Conservation (phyloP, 23 red algal genomes). For the Gracilaria gracilis region DNA sequence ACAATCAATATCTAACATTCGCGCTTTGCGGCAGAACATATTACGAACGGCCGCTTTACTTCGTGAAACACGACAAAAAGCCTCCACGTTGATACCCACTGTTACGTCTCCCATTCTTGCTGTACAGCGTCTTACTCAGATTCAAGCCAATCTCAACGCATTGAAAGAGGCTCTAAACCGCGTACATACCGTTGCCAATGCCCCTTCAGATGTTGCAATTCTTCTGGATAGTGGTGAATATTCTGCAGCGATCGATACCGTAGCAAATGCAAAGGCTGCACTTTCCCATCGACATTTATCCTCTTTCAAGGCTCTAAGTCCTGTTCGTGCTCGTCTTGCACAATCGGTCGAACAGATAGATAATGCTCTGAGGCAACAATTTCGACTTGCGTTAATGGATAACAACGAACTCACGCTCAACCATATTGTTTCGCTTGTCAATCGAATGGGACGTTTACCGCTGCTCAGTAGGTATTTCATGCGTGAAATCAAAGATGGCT, state of each 20-base stretch:
- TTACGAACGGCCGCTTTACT: slow-evolving; percentile 27
- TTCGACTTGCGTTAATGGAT: slow-evolving; percentile 37
- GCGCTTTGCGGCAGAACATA: slow-evolving; percentile 17
- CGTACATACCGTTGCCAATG: slow-evolving; percentile 35
- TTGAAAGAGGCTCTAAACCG: slow-evolving; percentile 36
- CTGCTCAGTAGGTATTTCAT: slow-evolving; percentile 59
- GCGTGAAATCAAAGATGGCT: slow-evolving; percentile 47
- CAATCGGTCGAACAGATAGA: slow-evolving; percentile 59
- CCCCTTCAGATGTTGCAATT: slow-evolving; percentile 33
- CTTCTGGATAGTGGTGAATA: slow-evolving; percentile 43
- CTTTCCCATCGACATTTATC: slow-evolving; percentile 30
- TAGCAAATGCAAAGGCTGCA: slow-evolving; percentile 24
- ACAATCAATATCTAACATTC: slow-evolving; percentile 28
- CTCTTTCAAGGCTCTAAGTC: slow-evolving; percentile 18
- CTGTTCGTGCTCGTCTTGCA: slow-evolving; percentile 35
- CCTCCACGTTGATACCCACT: slow-evolving; percentile 21
- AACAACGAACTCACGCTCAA: slow-evolving; percentile 38
- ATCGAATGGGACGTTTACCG: slow-evolving; percentile 42
- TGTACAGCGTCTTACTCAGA: slow-evolving; percentile 34
- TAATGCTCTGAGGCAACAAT: slow-evolving; percentile 46
- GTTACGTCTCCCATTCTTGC: slow-evolving; percentile 30
- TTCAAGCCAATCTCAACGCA: slow-evolving; percentile 40
- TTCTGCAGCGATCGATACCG: slow-evolving; percentile 51
- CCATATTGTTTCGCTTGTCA: slow-evolving; percentile 51
- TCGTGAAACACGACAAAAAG: slow-evolving; percentile 39